Base-by-base conservation (phyloP, 768 basidiomycete species). In the Auricularia sp. region DNA sequence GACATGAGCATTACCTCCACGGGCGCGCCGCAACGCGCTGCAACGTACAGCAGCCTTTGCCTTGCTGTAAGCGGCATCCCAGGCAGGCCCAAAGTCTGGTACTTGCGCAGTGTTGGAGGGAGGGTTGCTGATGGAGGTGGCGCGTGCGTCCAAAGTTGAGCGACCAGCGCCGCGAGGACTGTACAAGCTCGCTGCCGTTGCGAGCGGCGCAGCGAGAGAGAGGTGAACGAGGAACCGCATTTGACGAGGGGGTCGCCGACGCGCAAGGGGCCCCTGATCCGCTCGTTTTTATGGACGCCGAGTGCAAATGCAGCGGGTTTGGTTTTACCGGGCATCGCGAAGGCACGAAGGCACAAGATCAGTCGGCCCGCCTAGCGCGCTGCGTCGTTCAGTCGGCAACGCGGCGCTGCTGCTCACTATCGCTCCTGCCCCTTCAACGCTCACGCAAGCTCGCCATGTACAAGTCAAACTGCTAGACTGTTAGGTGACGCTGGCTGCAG, bases 51-150 rank as follows among this genome's bases (percentile, higher is more conserved):
- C 78, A 5, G 72, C 69, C 68, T 80, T 80, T 24, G 88, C 88
- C 67, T 84, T 87, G 39, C 77, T 71, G 68, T 83, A 83, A 21
- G 88, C 88, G 3, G 72, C 71, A 11, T 77, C 76, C 88, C 88
- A 89, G 39, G 87, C 77, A 0, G 70, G 73, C 1, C 71, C 73
- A 34, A 59, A 33, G 56, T 59, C 56, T 59, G 56, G 56, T 33
- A 59, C 56, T 14, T 14, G 14, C 13, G 29, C 21, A 21, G 56
- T 6, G 34, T 24, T 35, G 21, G 34, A 29, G 56, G 56, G 56
- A 29, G 56, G 34, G 56, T 29, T 33, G 56, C 24, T 59, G 18
- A 33, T 59, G 24, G 56, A 29, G 24, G 56, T 33, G 33, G 54
- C 54, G 54, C 56, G 56, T 6, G 56, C 56, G 29, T 14, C 56